Evolutionary conservation across 1,284 basidiomycete species (phyloP).

Genomic region (Ceratobasidium papillatum): DNA sequence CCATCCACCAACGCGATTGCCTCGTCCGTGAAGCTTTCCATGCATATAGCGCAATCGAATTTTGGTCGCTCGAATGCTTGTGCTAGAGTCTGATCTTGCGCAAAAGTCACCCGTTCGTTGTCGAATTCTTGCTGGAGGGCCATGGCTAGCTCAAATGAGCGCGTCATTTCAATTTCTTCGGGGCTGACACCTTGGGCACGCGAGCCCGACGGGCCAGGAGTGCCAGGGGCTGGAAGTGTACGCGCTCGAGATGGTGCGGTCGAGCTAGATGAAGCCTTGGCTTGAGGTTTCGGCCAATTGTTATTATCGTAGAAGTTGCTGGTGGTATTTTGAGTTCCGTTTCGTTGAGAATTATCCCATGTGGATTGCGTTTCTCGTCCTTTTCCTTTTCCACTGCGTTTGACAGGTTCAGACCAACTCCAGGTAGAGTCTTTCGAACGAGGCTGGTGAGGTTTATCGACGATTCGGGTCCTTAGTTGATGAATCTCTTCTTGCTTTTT

Average conservation of each 20-base stretch:
- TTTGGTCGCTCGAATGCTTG: slow-evolving; percentile 37
- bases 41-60: slow-evolving; percentile 67
- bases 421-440: not conserved
- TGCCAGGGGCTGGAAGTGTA: not conserved
- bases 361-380: not conserved
- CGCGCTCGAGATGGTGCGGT: not conserved
- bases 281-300: not conserved
- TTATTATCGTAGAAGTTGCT: not conserved
- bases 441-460: not conserved
- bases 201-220: not conserved
- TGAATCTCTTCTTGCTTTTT: slow-evolving; percentile 1
- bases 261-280: not conserved
- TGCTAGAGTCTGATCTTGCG: slow-evolving; percentile 41
- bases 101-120: slow-evolving; percentile 55
- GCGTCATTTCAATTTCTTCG: not conserved
- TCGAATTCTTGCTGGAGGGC: slow-evolving; percentile 59
- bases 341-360: not conserved
- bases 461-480: not conserved
- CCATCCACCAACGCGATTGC: slow-evolving; percentile 57
- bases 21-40: slow-evolving; percentile 61
- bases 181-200: not conserved
- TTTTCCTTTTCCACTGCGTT: not conserved
- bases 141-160: slow-evolving; percentile 50
- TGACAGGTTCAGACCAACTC: not conserved
- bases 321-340: not conserved